phyloP scores from a whole-genome alignment of 1,284 basidiomycete species.

The Pterulicium gracile region DNA sequence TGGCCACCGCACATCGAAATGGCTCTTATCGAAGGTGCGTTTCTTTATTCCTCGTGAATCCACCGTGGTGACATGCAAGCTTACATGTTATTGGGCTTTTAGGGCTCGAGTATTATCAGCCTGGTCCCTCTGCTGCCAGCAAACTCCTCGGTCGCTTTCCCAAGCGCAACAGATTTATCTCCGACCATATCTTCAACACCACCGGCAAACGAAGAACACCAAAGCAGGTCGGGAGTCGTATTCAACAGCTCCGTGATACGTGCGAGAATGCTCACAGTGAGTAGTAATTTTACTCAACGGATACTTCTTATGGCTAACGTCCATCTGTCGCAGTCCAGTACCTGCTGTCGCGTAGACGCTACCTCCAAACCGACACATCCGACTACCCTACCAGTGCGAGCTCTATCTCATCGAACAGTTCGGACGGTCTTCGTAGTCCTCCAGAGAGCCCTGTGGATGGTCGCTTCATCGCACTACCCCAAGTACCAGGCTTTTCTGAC shows the following conservation, averaged over 20 bases:
- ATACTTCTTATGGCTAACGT: background rate
- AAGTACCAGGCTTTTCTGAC: no score
- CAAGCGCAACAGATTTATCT: slow-evolving; percentile 43
- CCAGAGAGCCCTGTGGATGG: no score
- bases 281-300: slow-evolving; percentile 15
- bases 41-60: slow-evolving; percentile 3
- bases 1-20: slow-evolving; percentile 45
- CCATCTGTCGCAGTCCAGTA: background rate
- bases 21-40: slow-evolving; percentile 41
- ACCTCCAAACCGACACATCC: background rate
- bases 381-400: no score
- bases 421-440: no score
- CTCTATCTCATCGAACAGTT: no score
- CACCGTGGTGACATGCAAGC: background rate
- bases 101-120: slow-evolving; percentile 41
- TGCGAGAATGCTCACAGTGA: slow-evolving; percentile 37
- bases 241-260: slow-evolving; percentile 47
- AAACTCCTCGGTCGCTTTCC: slow-evolving; percentile 39
- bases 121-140: slow-evolving; percentile 30
- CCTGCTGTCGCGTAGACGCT: background rate
- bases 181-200: slow-evolving; percentile 35
- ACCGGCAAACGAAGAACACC: slow-evolving; percentile 39
- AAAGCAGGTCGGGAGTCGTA: slow-evolving; percentile 48
- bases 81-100: no score
- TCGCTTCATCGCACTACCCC: no score